phyloP scores from a whole-genome alignment of 257 asterid species.

The Coffea eugenioides region DNA sequence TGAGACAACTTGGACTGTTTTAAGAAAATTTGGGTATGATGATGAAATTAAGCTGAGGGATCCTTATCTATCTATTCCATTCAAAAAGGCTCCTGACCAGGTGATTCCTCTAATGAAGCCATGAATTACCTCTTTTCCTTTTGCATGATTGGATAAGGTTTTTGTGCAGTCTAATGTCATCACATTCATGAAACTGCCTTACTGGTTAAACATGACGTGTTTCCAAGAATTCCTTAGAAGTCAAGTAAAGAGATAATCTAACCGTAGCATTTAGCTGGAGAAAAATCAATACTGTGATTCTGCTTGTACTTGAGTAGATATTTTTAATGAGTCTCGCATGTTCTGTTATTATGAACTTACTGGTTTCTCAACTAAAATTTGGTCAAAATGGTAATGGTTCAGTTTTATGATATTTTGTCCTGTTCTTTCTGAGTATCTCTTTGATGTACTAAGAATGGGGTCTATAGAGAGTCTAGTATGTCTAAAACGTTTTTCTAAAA shows the following conservation, averaged over 20 bases:
- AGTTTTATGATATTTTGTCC: background rate
- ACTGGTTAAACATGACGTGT: background rate
- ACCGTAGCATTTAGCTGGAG: background rate
- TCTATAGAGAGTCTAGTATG: background rate
- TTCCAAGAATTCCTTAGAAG: background rate
- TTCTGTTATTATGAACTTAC: background rate
- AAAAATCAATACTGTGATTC: background rate
- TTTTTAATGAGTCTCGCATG: background rate
- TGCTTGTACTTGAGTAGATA: background rate
- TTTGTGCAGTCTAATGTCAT: background rate
- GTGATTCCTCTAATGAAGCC: slow-evolving; percentile 41
- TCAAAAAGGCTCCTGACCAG: slow-evolving; percentile 88
- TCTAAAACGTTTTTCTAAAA: background rate
- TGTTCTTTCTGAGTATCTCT: background rate
- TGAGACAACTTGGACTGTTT: slow-evolving; percentile 89
- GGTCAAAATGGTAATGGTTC: background rate
- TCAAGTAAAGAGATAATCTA: background rate
- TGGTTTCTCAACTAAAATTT: background rate
- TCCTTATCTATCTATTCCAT: slow-evolving; percentile 63
- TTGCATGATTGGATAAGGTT: background rate
- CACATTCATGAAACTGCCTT: background rate
- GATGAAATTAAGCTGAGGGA: slow-evolving; percentile 80
- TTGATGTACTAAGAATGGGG: background rate
- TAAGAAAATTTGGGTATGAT: slow-evolving; percentile 87
- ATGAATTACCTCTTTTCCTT: background rate